Evolutionary conservation across 2,329 filamentous ascomycete species (phyloP).

Genomic region (Diaporthe citri): DNA sequence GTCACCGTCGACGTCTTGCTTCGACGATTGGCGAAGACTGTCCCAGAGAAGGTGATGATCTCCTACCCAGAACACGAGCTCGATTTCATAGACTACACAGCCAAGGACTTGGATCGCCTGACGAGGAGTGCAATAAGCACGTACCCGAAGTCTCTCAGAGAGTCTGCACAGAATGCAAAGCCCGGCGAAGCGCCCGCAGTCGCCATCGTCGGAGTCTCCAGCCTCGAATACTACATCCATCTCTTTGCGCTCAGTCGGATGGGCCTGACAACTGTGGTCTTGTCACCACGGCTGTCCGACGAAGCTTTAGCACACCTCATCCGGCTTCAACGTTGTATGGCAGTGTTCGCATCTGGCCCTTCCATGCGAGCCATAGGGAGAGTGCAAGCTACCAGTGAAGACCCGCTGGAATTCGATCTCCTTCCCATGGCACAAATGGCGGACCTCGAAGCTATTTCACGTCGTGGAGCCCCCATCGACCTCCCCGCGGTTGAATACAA

Average conservation of each 20-base stretch:
- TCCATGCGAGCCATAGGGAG: background rate
- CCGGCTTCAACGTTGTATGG: background rate
- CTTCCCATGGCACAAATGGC: background rate
- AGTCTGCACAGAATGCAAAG: background rate
- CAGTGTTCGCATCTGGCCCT: background rate
- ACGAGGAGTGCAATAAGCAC: constrained; percentile 10
- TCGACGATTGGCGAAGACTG: background rate
- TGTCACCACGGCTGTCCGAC: constrained; percentile 26
- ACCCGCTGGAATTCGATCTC: background rate
- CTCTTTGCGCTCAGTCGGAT: constrained; percentile 21
- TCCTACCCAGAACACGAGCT: constrained; percentile 27
- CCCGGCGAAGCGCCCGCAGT: constrained; percentile 1
- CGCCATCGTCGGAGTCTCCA: constrained; percentile 19
- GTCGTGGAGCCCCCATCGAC: background rate
- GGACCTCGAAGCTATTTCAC: background rate
- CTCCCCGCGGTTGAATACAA: background rate
- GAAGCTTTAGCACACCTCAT: constrained; percentile 24
- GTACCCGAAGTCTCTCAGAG: background rate
- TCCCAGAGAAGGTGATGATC: constrained; percentile 2
- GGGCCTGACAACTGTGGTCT: background rate
- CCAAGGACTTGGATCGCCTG: constrained; percentile 15
- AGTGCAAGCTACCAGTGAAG: background rate
- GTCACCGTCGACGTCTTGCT: background rate
- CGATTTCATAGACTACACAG: constrained; percentile 8
- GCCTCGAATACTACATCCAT: constrained; percentile 5